Conservation (phyloP, 169 alveolate species). For the Eimeria praecox region DNA sequence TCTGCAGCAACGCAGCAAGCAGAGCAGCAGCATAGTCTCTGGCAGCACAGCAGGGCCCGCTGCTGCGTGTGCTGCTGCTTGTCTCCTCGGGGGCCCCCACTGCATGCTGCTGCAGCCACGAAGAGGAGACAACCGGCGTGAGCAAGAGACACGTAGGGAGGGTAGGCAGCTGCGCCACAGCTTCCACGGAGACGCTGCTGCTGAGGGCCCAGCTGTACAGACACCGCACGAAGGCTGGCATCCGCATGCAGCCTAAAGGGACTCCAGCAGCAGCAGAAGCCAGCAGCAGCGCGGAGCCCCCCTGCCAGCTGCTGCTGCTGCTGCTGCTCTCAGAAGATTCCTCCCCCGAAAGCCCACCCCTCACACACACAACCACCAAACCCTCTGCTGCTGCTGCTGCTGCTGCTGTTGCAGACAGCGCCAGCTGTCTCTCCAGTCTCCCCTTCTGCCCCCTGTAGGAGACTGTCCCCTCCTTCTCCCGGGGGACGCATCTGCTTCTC, state of each 20-base stretch:
- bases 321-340: background rate
- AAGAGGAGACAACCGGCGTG: constrained; percentile 48
- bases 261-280: constrained; percentile 43
- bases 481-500: background rate
- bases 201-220: constrained; percentile 53
- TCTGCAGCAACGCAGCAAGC: constrained; percentile 49
- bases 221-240: constrained; percentile 60
- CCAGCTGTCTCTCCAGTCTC: background rate
- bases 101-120: background rate
- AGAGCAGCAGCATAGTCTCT: constrained; percentile 1
- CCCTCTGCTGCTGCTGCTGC: constrained; percentile 72
- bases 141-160: constrained; percentile 55
- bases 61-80: background rate
- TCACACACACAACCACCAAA: constrained; percentile 32
- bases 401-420: constrained; percentile 43
- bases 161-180: constrained; percentile 21
- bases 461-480: constrained; percentile 29
- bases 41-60: background rate
- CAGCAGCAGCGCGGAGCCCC: constrained; percentile 31
- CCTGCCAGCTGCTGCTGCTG: constrained; percentile 4
- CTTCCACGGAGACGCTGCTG: constrained; percentile 27
- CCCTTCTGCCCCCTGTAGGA: constrained; percentile 3
- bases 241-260: constrained; percentile 73
- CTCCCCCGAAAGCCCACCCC: constrained; percentile 24
- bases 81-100: background rate